Evolutionary conservation across 2,329 filamentous ascomycete genomes (phyloP).

Genomic region (Zasmidium cellare): DNA sequence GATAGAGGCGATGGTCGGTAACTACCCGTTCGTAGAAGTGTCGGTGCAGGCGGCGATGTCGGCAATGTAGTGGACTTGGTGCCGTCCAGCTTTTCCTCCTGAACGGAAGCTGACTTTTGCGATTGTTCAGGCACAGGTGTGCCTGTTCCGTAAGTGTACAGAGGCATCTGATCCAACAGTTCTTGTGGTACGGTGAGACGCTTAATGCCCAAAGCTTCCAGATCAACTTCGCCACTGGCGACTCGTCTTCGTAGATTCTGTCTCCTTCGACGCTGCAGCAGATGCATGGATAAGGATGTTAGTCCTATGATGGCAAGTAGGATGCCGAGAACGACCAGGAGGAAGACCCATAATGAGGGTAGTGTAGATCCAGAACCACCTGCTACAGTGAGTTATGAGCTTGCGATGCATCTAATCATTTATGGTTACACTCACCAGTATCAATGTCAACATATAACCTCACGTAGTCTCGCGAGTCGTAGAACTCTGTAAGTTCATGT

Average conservation of each 20-base stretch:
- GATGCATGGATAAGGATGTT: constrained; percentile 73
- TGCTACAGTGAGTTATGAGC: background rate
- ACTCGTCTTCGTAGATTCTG: constrained; percentile 69
- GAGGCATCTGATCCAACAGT: constrained; percentile 71
- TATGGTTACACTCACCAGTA: constrained; percentile 37
- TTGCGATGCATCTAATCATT: background rate
- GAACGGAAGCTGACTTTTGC: constrained; percentile 1
- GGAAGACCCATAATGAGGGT: constrained; percentile 79
- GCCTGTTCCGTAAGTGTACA: constrained; percentile 66
- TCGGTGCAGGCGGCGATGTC: background rate
- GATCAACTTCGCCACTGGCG: constrained; percentile 74
- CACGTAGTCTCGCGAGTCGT: constrained; percentile 45
- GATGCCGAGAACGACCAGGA: constrained; percentile 68
- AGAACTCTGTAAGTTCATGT: constrained; percentile 39
- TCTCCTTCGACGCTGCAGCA: constrained; percentile 71
- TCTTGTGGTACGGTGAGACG: constrained; percentile 72
- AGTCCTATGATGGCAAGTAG: constrained; percentile 66
- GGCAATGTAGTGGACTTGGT: background rate
- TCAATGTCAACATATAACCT: constrained; percentile 54
- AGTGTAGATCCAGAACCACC: constrained; percentile 41
- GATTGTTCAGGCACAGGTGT: constrained; percentile 5
- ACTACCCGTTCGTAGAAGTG: constrained; percentile 13
- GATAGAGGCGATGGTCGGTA: constrained; percentile 49
- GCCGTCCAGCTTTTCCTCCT: constrained; percentile 12
- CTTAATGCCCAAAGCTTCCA: constrained; percentile 84